phyloP scores from a whole-genome alignment of 129 eudicot species.

The Artemisia argyi region DNA sequence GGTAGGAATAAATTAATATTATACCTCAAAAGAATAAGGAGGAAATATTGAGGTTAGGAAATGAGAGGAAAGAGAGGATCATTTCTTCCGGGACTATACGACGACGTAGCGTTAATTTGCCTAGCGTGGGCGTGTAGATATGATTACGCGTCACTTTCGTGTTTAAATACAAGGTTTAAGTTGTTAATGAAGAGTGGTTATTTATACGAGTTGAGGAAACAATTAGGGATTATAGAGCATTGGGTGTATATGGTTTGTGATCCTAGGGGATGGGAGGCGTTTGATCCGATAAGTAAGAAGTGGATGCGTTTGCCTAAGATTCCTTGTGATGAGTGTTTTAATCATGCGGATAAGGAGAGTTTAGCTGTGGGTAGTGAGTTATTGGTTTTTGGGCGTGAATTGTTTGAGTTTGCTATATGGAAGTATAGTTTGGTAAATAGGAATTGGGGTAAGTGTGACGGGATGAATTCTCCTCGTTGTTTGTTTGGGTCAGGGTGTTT shows the following conservation, averaged over 20 bases:
- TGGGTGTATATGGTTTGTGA: slow-evolving; percentile 87
- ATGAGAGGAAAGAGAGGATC: slow-evolving; percentile 39
- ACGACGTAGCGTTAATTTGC: slow-evolving; percentile 69
- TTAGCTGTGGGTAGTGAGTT: slow-evolving; percentile 61
- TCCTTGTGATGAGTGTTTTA: slow-evolving; percentile 68
- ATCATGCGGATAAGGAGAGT: slow-evolving; percentile 62
- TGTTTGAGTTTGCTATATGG: slow-evolving; percentile 64
- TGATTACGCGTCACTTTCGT: slow-evolving; percentile 58
- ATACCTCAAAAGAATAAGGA: too few relatives aligned
- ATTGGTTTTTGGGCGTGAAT: slow-evolving; percentile 73
- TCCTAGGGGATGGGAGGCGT: slow-evolving; percentile 78
- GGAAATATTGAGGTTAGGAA: slow-evolving; percentile 25
- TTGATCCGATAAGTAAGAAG: slow-evolving; percentile 49
- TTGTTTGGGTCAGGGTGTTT: slow-evolving; percentile 61
- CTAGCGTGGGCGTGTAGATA: slow-evolving; percentile 57
- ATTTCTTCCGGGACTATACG: slow-evolving; percentile 58
- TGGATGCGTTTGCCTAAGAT: slow-evolving; percentile 67
- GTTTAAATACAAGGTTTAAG: slow-evolving; percentile 51
- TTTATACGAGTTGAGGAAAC: slow-evolving; percentile 57
- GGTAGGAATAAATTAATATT: too few relatives aligned
- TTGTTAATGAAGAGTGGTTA: slow-evolving; percentile 51
- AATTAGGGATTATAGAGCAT: slow-evolving; percentile 55
- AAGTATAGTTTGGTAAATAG: slow-evolving; percentile 46
- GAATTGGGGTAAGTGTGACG: slow-evolving; percentile 58
- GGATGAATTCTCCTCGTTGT: slow-evolving; percentile 64